Percentiles rank a stretch among this genome's conserved stretches.
phyloP scores from a whole-genome alignment of 208 protist species.

The Blechomonas ayalai region DNA sequence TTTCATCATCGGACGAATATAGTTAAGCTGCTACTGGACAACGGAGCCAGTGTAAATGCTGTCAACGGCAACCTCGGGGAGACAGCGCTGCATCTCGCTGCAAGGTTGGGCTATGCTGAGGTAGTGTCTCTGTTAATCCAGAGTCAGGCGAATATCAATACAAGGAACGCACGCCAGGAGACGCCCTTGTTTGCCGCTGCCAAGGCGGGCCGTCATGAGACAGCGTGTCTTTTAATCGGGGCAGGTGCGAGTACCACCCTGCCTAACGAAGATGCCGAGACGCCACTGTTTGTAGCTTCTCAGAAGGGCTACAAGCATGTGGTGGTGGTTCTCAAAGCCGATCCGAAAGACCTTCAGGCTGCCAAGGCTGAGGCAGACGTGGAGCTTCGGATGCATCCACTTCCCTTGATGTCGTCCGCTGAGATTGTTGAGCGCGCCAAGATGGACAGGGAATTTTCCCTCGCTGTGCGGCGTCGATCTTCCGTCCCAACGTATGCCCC shows the following conservation, averaged over 20 bases:
- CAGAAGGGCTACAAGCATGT: constrained; percentile 79
- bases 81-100: constrained; percentile 66
- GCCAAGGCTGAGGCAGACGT: constrained; percentile 69
- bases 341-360: constrained; percentile 30
- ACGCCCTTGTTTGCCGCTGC: constrained; percentile 76
- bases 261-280: constrained; percentile 70
- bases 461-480: constrained; percentile 19
- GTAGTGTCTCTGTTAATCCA: constrained; percentile 31
- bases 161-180: constrained; percentile 51
- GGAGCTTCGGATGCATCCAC: constrained; percentile 32
- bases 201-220: constrained; percentile 48
- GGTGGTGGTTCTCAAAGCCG: constrained; percentile 67
- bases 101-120: constrained; percentile 36
- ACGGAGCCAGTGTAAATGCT: constrained; percentile 51
- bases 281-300: constrained; percentile 80
- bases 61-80: constrained; percentile 50
- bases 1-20: constrained; percentile 66
- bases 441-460: constrained; percentile 32
- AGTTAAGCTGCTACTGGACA: constrained; percentile 41
- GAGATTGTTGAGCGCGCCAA: constrained; percentile 52
- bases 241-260: constrained; percentile 47
- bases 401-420: constrained; percentile 50
- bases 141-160: constrained; percentile 53
- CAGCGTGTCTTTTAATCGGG: constrained; percentile 57
- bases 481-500: constrained; percentile 9